phyloP scores from a whole-genome alignment of 1,284 basidiomycete species.

The Sphagnurus paluster region DNA sequence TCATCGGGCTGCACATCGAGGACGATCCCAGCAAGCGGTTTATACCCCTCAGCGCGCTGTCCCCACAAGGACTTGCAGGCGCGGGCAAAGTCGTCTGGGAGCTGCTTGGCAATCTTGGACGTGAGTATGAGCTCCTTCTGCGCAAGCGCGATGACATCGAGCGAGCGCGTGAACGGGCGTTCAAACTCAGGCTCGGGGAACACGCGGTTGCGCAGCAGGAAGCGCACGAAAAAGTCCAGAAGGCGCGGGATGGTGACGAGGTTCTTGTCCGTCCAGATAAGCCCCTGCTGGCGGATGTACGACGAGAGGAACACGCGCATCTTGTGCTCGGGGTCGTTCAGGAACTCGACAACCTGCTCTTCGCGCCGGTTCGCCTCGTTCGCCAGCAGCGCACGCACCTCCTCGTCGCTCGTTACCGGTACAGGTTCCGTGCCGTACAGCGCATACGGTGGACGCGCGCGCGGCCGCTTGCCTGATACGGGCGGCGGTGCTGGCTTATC shows the following conservation, averaged over 20 bases:
- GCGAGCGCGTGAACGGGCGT: slow-evolving; percentile 45
- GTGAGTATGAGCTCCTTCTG: slow-evolving; percentile 58
- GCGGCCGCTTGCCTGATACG: too few species aligned
- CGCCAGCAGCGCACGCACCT: too few species aligned
- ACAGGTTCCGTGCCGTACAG: too few species aligned
- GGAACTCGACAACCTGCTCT: slow-evolving; percentile 51
- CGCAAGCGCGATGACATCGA: slow-evolving; percentile 49
- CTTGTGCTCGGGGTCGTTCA: too few species aligned
- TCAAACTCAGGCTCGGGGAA: slow-evolving; percentile 44
- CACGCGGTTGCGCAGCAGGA: slow-evolving; percentile 56
- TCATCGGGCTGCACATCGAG: neutral
- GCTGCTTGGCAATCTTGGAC: slow-evolving; percentile 46
- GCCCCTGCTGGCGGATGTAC: too few species aligned
- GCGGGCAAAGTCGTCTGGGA: slow-evolving; percentile 56
- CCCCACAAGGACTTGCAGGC: slow-evolving; percentile 51
- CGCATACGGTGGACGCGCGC: too few species aligned
- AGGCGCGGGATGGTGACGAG: slow-evolving; percentile 1
- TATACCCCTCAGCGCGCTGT: slow-evolving; percentile 30
- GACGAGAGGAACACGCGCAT: too few species aligned
- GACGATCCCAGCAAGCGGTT: slow-evolving; percentile 9
- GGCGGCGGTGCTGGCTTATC: too few species aligned
- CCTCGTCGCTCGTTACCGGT: too few species aligned
- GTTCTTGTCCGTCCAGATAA: too few species aligned
- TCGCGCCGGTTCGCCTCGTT: too few species aligned
- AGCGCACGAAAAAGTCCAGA: slow-evolving; percentile 37